phyloP scores from a whole-genome alignment of 805 yeast species.

The Ogataea nonfermentans region DNA sequence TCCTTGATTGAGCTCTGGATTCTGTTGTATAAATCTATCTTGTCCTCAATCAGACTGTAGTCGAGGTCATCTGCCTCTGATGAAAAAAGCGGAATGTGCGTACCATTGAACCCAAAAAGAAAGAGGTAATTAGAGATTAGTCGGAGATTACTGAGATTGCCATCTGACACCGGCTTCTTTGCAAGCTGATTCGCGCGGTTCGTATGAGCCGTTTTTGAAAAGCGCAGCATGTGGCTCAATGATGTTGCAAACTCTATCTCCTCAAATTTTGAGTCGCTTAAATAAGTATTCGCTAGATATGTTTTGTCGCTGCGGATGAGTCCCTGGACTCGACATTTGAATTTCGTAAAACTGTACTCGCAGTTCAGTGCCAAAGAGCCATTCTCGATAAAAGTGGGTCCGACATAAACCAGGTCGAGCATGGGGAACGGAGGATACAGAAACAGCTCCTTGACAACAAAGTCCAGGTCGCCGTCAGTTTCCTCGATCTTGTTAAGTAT shows the following conservation, averaged over 20 bases:
- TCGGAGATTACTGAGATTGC: conserved; percentile 15
- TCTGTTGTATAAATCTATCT: conserved; percentile 17
- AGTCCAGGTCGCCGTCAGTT: conserved; percentile 1
- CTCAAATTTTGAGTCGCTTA: conserved; percentile 25
- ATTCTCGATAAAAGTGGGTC: conserved; percentile 32
- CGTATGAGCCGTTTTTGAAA: background rate
- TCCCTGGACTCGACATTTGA: conserved; percentile 29
- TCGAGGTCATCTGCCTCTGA: conserved; percentile 14
- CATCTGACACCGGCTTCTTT: background rate
- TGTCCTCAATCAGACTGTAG: conserved; percentile 5
- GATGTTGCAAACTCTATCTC: conserved; percentile 16
- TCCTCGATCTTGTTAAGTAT: conserved; percentile 8
- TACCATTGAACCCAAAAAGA: conserved; percentile 23
- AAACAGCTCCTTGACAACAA: conserved; percentile 12
- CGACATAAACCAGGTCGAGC: conserved; percentile 25
- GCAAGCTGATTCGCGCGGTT: too few species aligned
- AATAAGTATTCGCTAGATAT: conserved; percentile 25
- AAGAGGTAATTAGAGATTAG: conserved; percentile 23
- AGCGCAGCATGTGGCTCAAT: conserved; percentile 1
- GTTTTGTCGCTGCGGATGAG: conserved; percentile 25
- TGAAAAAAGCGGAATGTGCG: conserved; percentile 18
- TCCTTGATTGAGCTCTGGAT: conserved; percentile 18
- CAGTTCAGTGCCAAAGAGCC: conserved; percentile 27
- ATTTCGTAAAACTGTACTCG: conserved; percentile 23
- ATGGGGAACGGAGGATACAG: conserved; percentile 29